Base-by-base conservation (phyloP, 2,329 filamentous ascomycete genomes). In the Rhinocladiella similis region DNA sequence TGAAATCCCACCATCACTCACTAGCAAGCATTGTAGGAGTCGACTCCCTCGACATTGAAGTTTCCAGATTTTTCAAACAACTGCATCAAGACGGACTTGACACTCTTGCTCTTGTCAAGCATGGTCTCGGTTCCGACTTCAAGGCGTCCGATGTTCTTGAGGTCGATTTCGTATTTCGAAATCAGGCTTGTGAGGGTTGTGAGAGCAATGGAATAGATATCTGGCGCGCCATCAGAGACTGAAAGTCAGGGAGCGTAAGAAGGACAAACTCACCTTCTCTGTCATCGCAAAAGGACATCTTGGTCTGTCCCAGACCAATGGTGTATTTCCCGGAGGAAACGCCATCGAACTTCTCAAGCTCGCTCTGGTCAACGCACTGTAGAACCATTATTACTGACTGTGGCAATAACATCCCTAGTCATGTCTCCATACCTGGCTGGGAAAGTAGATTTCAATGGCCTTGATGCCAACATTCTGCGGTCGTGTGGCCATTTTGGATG, bases 231-330 rank as follows among this genome's bases (percentile, higher is more conserved):
- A 50, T 42, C n/a, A 53, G 64, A 13, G 19, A 41, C 16, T 10
- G 18, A n/a, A n/a, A n/a, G 14, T 36, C 20, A 36, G 13, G 27
- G 35, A 45, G 19, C 25, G 38, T 13, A 14, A 18, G 16, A 54
- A 20, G 7, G 16, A 36, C 29, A 3, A 39, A 60, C 79, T 74
- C 73, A 91, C 89, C 89, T 80, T 94, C 90, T 71, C 89, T 86
- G 71, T 94, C 90, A 76, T 94, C 90, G 74, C 90, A 93, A 78
- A 94, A 94, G 80, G 86, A 87, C 90, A 94, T 94, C 79, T 89
- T 91, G 72, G 88, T 93, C 83, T 94, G 90, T 69, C 90, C 90
- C 55, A 94, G 87, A 74, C 90, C 90, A 77, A 94, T 93, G 70
- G 90, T 94, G 82, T 94, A 94, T 79, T 94, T 94, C 66, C 90